phyloP scores from a whole-genome alignment of 2,329 filamentous ascomycete genomes.

The Pseudocercospora crystallina region DNA sequence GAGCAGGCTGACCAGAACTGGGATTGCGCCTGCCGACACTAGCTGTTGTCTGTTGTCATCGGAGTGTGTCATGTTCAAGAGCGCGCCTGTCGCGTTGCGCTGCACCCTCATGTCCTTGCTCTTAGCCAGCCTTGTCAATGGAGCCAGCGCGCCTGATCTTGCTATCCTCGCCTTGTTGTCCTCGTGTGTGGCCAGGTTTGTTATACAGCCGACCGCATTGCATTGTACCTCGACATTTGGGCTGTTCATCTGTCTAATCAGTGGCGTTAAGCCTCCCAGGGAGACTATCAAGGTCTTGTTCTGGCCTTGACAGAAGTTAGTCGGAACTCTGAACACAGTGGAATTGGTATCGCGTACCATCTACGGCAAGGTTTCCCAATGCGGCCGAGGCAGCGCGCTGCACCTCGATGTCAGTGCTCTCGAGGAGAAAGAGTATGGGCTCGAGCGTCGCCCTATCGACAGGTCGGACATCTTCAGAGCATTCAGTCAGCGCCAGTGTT shows the following conservation, averaged over 20 bases:
- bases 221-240: conserved; percentile 98
- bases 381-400: conserved; percentile 95
- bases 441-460: conserved; percentile 94
- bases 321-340: conserved; percentile 84
- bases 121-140: conserved; percentile 87
- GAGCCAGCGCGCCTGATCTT: conserved; percentile 85
- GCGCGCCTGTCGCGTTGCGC: conserved; percentile 90
- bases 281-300: conserved; percentile 97
- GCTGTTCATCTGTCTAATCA: conserved; percentile 98
- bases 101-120: conserved; percentile 99
- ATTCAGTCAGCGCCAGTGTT: conserved; percentile 15
- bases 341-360: conserved; percentile 80
- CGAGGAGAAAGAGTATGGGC: conserved; percentile 90
- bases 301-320: conserved; percentile 72
- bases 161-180: conserved; percentile 99
- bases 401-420: conserved; percentile 94
- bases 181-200: conserved; percentile 95
- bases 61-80: conserved; percentile 99
- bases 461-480: conserved; percentile 78
- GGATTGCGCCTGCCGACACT: conserved; percentile 95
- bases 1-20: conserved; percentile 90
- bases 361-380: conserved; percentile 92
- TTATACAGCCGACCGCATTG: conserved; percentile 98
- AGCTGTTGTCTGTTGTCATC: conserved; percentile 98
- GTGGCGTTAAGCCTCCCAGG: conserved; percentile 81